phyloP scores from a whole-genome alignment of 495 filamentous ascomycete species.

The Annulohypoxylon stygium region DNA sequence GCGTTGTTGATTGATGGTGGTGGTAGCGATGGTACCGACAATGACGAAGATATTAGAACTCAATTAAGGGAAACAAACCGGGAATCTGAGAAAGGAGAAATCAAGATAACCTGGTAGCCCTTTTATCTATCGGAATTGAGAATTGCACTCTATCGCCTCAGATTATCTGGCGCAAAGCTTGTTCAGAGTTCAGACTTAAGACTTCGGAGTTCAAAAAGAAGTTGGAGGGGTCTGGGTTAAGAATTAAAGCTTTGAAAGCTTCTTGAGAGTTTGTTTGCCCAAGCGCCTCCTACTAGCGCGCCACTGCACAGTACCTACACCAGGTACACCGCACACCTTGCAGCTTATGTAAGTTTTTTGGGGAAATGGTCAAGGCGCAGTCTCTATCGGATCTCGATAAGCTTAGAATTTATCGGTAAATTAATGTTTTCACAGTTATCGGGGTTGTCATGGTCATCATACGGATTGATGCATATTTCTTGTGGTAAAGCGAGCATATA shows the following conservation, averaged over 20 bases:
- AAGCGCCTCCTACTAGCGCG: too few relatives aligned
- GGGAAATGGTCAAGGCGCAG: neutral
- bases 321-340: neutral
- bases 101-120: too few relatives aligned
- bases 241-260: slow-evolving; percentile 6
- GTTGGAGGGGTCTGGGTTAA: neutral
- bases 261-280: neutral
- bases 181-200: neutral
- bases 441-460: too few relatives aligned
- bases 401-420: too few relatives aligned
- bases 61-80: neutral
- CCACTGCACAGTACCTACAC: too few relatives aligned
- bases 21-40: neutral
- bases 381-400: too few relatives aligned
- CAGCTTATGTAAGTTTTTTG: neutral
- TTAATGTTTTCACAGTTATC: too few relatives aligned
- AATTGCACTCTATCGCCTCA: neutral
- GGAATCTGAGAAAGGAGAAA: neutral
- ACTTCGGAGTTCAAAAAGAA: neutral
- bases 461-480: too few relatives aligned
- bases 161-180: neutral
- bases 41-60: neutral
- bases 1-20: neutral
- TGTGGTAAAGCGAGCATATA: too few relatives aligned
- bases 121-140: neutral